Conservation (phyloP, 2,329 filamentous ascomycete species). For the Aureobasidium sp. region DNA sequence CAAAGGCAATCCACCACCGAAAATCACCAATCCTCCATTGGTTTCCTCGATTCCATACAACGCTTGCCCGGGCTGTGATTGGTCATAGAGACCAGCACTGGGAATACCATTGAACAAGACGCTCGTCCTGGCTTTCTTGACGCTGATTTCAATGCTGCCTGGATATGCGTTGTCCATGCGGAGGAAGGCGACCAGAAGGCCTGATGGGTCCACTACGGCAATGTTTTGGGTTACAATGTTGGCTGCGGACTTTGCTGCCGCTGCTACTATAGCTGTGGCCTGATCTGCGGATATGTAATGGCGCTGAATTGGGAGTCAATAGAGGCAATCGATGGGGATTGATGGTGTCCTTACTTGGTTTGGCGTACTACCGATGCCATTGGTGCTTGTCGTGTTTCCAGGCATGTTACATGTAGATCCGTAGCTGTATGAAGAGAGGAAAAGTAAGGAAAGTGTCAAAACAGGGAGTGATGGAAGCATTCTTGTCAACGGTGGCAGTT, state of each 20-base stretch:
- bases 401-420: neutral
- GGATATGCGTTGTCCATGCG: constrained; percentile 25
- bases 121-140: constrained; percentile 23
- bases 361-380: neutral
- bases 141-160: constrained; percentile 21
- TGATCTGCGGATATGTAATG: constrained; percentile 21
- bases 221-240: constrained; percentile 21
- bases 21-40: constrained; percentile 22
- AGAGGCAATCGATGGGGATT: neutral
- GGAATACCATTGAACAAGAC: constrained; percentile 23
- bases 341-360: neutral
- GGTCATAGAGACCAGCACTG: constrained; percentile 18
- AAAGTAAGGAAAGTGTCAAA: neutral
- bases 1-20: constrained; percentile 22
- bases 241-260: constrained; percentile 16
- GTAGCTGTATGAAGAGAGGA: neutral
- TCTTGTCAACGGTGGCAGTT: neutral
- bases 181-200: constrained; percentile 23
- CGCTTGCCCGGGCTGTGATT: neutral
- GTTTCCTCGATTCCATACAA: constrained; percentile 19
- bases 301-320: constrained; percentile 12
- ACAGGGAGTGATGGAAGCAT: neutral
- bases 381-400: neutral
- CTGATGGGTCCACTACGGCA: constrained; percentile 21
- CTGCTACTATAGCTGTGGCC: constrained; percentile 19